Evolutionary conservation across 441 rosid species (phyloP).

Genomic region (Mallotus repandus): DNA sequence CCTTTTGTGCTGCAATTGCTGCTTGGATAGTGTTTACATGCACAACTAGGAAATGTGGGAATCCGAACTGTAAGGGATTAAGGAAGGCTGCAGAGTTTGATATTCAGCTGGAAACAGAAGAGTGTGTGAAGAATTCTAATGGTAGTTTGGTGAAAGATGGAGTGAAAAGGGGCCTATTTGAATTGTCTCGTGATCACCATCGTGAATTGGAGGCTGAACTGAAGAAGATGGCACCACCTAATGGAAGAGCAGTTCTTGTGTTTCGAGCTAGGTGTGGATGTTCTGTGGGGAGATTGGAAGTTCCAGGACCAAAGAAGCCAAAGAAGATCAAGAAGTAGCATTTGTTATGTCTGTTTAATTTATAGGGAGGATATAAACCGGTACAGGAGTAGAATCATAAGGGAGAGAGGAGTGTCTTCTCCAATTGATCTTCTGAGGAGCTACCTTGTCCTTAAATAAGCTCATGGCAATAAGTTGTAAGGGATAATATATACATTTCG

Average conservation of each 20-base stretch:
- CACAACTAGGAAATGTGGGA: constrained; percentile 70
- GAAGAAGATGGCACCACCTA: constrained; percentile 91
- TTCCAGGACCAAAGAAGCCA: constrained; percentile 73
- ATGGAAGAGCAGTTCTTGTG: constrained; percentile 81
- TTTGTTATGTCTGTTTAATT: constrained; percentile 16
- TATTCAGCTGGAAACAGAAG: constrained; percentile 89
- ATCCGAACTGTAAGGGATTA: constrained; percentile 77
- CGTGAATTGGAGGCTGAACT: constrained; percentile 75
- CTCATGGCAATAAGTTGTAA: constrained; percentile 43
- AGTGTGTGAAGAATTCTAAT: constrained; percentile 65
- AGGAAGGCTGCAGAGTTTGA: constrained; percentile 83
- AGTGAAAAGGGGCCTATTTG: constrained; percentile 56
- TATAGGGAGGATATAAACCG: constrained; percentile 31
- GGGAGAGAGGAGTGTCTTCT: constrained; percentile 41
- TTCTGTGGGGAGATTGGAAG: constrained; percentile 85
- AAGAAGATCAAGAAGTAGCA: constrained; percentile 81
- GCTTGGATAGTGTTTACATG: constrained; percentile 59
- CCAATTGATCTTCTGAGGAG: constrained; percentile 36
- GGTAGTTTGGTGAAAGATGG: constrained; percentile 38
- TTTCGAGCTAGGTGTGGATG: constrained; percentile 88
- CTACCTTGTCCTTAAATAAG: constrained; percentile 47
- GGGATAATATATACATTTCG: constrained; percentile 40
- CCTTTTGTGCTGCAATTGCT: constrained; percentile 58
- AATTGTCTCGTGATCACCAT: constrained; percentile 73
- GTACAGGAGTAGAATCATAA: constrained; percentile 44